Evolutionary conservation across 1,139 yeast genomes (phyloP).

Genomic region (Suhomyces anneliseae): DNA sequence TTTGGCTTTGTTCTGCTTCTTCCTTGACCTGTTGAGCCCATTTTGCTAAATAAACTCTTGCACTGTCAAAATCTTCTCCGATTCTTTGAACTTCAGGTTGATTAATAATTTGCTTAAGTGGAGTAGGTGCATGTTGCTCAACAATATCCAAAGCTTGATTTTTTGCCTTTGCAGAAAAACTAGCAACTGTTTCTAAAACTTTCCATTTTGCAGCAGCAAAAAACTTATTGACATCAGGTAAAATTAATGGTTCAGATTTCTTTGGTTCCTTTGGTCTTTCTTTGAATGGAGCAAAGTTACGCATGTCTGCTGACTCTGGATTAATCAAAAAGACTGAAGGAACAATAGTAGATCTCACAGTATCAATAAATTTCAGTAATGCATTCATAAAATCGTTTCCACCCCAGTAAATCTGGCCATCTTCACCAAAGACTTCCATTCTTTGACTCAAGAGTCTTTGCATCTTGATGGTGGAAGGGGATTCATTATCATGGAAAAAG

Average conservation of each 20-base stretch:
- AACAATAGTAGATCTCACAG: constrained; percentile 71
- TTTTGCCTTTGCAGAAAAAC: constrained; percentile 69
- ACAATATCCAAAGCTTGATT: constrained; percentile 58
- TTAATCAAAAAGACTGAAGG: constrained; percentile 72
- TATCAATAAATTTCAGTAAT: constrained; percentile 53
- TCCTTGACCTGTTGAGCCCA: constrained; percentile 97
- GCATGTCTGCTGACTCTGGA: constrained; percentile 75
- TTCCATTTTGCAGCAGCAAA: constrained; percentile 81
- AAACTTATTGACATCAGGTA: constrained; percentile 47
- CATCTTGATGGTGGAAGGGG: constrained; percentile 67
- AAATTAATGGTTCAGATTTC: constrained; percentile 24
- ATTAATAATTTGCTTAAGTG: constrained; percentile 60
- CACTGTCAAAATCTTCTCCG: constrained; percentile 91
- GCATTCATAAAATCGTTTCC: constrained; percentile 72
- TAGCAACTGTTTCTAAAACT: constrained; percentile 79
- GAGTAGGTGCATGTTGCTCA: constrained; percentile 66
- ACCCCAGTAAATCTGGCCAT: constrained; percentile 81
- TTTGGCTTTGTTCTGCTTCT: constrained; percentile 78
- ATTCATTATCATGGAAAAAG: constrained; percentile 90
- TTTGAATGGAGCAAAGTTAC: constrained; percentile 70
- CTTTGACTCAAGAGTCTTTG: constrained; percentile 58
- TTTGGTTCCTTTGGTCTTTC: constrained; percentile 18
- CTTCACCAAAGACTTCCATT: constrained; percentile 73
- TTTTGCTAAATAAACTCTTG: constrained; percentile 86
- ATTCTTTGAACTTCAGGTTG: constrained; percentile 79